Evolutionary conservation across 768 basidiomycete genomes (phyloP), one percentile per base, ranked within the genome.

Genomic region (Leccinum broughii): DNA sequence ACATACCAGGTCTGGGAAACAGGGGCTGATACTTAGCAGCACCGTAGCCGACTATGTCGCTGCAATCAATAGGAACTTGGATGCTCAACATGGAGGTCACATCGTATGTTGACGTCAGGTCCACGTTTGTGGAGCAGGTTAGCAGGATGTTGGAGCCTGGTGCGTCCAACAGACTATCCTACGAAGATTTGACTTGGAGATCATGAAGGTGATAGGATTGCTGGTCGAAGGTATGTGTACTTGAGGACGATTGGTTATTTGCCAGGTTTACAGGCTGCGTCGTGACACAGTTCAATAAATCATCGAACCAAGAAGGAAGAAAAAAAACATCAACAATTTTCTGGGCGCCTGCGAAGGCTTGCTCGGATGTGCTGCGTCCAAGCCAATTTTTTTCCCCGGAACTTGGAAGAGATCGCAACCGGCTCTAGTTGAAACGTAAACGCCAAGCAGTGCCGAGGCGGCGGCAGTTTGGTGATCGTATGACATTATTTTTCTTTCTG

Each of bases 401-500:
- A 30, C 30, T 30, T 30, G 30, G 28, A 20, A 32, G n/a, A n/a
- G 51, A n/a, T n/a, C n/a, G 51, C n/a, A 10, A n/a, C 4, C 10
- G 32, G 41, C 39, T 44, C 20, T 20, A 6, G 3, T 9, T 17
- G 54, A 14, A n/a, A 37, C 35, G 32, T 24, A 10, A 14, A 5
- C 55, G 56, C 54, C 14, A 53, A 30, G 30, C 30, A 61, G 24
- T 39, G 61, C 66, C 60, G 61, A 51, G 37, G 24, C 58, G 41
- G 48, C 15, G 41, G 48, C 15, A 26, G 53, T 35, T 37, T 35
- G 34, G 37, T 15, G 55, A 53, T 68, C 68, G 68, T 60, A 69
- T 70, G 63, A 67, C 41, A 61, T 57, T 13, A 34, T 35, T 35
- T 66, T 64, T 62, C 54, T 62, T 48, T 48, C 46, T 22, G 10